Evolutionary conservation across 2,329 filamentous ascomycete genomes (phyloP), one percentile per base, ranked within the genome.

Genomic region (Fusarium guadeloupense): DNA sequence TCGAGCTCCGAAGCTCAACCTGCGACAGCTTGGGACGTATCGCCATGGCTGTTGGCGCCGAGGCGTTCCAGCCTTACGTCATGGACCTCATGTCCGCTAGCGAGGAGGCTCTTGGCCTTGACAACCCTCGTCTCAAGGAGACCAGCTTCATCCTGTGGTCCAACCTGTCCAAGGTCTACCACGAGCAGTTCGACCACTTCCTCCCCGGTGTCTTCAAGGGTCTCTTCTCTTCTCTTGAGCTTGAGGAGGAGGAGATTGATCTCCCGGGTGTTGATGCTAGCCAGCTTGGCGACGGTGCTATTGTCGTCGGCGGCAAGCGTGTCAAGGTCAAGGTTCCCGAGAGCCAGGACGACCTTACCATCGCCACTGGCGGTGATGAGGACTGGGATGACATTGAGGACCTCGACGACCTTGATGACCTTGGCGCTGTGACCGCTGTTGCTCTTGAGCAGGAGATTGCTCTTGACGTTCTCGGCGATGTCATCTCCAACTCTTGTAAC

Each of bases 91-190:
- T 99, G 91, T 85, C 89, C 70, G 90, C 94, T 13, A 97, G 92
- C 66, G 93, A 97, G 77, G 93, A 97, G 77, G 93, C 91, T 50
- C 84, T 98, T 3, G 83, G 90, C 68, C 87, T 99, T 4, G 93
- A 92, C 69, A 93, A 97, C 78, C 91, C 93, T 35, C 87, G 93
- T 53, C 87, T 98, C 45, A 91, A 93, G 76, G 95, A 99, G 81
- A 97, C 93, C 60, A 97, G 92, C 74, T 99, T 97, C 79, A 96
- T 98, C 61, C 84, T 99, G 49, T 99, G 95, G 94, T 93, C 92
- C 65, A 92, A 91, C 34, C 88, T 99, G 73, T 90, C 94, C 61
- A 96, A 96, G 80, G 92, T 98, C 9, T 98, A 98, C 77, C 89
- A 90, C 70, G 90, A 92, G 71, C 83, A 93, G 49, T 94, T 96